Evolutionary conservation across 2,329 filamentous ascomycete species (phyloP).

Genomic region (Berkeleyomyces rouxiae): DNA sequence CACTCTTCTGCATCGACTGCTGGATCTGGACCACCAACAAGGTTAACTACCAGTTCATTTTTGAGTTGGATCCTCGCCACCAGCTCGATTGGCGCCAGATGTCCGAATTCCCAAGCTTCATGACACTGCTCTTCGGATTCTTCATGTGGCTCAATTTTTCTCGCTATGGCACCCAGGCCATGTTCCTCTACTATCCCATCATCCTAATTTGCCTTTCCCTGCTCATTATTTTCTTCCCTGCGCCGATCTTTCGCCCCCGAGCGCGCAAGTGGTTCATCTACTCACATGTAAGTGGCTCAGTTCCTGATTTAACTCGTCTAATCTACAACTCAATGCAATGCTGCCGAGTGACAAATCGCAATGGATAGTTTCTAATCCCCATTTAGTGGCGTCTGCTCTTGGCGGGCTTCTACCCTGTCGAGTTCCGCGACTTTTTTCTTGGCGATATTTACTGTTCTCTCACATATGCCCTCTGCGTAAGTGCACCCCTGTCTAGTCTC

Average conservation of each 20-base stretch:
- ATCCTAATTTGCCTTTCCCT: slow-evolving; percentile 55
- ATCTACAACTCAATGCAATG: neutral
- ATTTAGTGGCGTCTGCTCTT: slow-evolving; percentile 49
- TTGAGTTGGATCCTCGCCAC: slow-evolving; percentile 82
- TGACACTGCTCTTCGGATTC: slow-evolving; percentile 60
- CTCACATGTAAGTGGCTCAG: slow-evolving; percentile 50
- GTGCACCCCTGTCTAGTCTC: neutral
- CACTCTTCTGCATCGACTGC: slow-evolving; percentile 75
- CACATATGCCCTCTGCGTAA: slow-evolving; percentile 51
- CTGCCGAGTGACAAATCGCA: neutral
- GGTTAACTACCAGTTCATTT: slow-evolving; percentile 93
- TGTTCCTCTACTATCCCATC: slow-evolving; percentile 79
- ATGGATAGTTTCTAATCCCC: slow-evolving; percentile 18
- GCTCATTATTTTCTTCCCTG: slow-evolving; percentile 58
- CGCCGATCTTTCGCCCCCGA: slow-evolving; percentile 54
- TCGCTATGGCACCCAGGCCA: slow-evolving; percentile 41
- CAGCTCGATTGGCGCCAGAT: slow-evolving; percentile 81
- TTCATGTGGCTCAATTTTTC: slow-evolving; percentile 84
- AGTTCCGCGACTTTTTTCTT: slow-evolving; percentile 93
- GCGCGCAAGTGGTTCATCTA: slow-evolving; percentile 76
- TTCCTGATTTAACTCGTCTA: neutral
- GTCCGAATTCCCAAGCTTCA: slow-evolving; percentile 71
- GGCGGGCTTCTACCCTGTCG: slow-evolving; percentile 78
- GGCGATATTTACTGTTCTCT: slow-evolving; percentile 96
- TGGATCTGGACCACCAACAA: slow-evolving; percentile 67